phyloP scores from a whole-genome alignment of 1,284 basidiomycete species.

The Leccinum laetum region DNA sequence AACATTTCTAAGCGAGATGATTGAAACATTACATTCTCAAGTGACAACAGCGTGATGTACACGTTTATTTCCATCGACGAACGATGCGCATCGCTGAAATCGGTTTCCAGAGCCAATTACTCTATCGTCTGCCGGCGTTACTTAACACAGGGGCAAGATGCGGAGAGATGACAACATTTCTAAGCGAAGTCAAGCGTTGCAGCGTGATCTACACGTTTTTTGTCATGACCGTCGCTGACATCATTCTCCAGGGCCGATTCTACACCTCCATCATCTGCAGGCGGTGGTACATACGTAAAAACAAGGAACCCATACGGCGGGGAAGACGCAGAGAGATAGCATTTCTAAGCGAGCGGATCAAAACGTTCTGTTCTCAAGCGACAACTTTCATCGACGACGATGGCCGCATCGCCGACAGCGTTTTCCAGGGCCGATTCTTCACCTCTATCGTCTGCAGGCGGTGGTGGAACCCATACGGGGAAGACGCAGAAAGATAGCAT shows the following conservation, averaged over 20 bases:
- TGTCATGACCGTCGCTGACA: too few relatives aligned
- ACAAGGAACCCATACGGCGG: neutral
- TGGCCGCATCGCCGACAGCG: too few relatives aligned
- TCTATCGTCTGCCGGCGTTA: too few relatives aligned
- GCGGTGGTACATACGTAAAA: neutral
- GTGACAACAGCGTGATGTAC: neutral
- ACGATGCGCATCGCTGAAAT: neutral
- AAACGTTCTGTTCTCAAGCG: neutral
- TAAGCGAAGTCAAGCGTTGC: neutral
- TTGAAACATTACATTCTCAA: neutral
- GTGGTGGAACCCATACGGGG: neutral
- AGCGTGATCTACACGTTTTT: neutral
- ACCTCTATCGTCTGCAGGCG: too few relatives aligned
- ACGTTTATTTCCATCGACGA: conserved; percentile 1
- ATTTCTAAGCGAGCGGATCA: neutral
- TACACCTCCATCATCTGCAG: too few relatives aligned
- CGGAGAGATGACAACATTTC: neutral
- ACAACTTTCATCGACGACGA: neutral
- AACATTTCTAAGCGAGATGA: neutral
- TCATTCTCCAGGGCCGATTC: too few relatives aligned
- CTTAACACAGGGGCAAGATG: neutral
- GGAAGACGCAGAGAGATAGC: too few relatives aligned
- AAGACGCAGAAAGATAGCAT: too few relatives aligned
- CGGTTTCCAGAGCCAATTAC: too few relatives aligned
- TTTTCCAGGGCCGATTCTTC: too few relatives aligned